A percentile compares a stretch with the other conserved stretches of the same genome.
Conservation (phyloP, 2,329 filamentous ascomycete species). For the Phyllosticta citrichinensis region DNA sequence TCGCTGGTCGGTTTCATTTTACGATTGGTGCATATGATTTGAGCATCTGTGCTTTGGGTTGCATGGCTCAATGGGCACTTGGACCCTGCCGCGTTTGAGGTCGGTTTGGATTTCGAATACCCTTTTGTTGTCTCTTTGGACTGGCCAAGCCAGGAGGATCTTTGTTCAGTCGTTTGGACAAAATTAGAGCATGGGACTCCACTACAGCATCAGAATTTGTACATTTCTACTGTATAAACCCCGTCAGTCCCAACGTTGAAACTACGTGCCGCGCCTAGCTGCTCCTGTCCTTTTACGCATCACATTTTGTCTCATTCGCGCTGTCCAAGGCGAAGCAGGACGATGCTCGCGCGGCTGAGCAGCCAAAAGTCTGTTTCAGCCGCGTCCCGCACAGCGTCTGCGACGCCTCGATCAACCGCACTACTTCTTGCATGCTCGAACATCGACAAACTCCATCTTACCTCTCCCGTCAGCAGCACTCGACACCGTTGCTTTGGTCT, state of each 20-base stretch:
- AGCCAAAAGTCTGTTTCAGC: neutral
- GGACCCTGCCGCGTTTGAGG: neutral
- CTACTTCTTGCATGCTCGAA: neutral
- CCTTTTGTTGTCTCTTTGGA: neutral
- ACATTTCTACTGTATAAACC: neutral
- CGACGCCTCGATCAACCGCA: neutral
- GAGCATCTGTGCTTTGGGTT: conserved; percentile 4
- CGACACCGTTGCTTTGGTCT: neutral
- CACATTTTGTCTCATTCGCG: neutral
- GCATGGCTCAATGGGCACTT: neutral
- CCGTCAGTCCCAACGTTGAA: neutral
- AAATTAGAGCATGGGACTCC: neutral
- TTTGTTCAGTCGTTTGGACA: neutral
- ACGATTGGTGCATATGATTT: neutral
- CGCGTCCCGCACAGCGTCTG: neutral
- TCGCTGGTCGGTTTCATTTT: neutral
- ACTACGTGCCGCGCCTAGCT: neutral
- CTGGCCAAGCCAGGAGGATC: neutral
- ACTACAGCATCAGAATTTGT: neutral
- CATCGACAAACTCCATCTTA: neutral
- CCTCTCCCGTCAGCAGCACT: neutral
- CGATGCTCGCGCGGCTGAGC: neutral
- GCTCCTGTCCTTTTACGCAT: neutral
- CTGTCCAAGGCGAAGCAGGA: neutral
- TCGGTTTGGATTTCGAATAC: neutral